A percentile compares a stretch with the other conserved stretches of the same genome.
Evolutionary conservation across 2,329 filamentous ascomycete genomes (phyloP).

Genomic region (Chaetomium olivaceum): DNA sequence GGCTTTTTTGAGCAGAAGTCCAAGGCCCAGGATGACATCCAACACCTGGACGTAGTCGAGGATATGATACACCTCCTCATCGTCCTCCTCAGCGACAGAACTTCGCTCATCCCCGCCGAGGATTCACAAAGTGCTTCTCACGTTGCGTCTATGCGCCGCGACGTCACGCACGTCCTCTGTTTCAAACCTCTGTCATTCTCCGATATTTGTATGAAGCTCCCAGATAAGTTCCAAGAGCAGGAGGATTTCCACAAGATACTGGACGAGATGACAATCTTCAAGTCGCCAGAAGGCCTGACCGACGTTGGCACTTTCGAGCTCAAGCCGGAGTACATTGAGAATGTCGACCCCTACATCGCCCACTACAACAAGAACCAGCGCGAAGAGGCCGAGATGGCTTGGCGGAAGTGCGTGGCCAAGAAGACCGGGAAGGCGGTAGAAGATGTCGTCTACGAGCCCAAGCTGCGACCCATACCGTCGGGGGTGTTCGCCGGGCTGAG

Average conservation of each 20-base stretch:
- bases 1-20: constrained; percentile 74
- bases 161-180: constrained; percentile 90
- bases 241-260: constrained; percentile 85
- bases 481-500: constrained; percentile 77
- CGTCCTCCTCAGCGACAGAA: constrained; percentile 84
- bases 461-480: constrained; percentile 70
- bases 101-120: constrained; percentile 69
- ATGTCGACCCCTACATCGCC: constrained; percentile 92
- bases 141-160: constrained; percentile 73
- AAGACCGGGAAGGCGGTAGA: constrained; percentile 77
- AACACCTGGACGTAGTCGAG: constrained; percentile 90
- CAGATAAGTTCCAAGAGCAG: constrained; percentile 85
- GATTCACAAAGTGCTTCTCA: constrained; percentile 66
- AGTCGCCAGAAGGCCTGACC: constrained; percentile 83
- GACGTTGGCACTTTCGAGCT: constrained; percentile 95
- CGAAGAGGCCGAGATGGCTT: constrained; percentile 89
- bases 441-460: constrained; percentile 91
- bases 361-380: constrained; percentile 97
- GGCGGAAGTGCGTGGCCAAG: constrained; percentile 83
- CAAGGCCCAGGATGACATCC: constrained; percentile 77
- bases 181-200: constrained; percentile 96
- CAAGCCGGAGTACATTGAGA: constrained; percentile 79
- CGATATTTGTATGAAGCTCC: constrained; percentile 80
- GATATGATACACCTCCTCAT: constrained; percentile 95
- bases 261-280: constrained; percentile 84